phyloP scores from a whole-genome alignment of 1,284 basidiomycete species.

The Ceratobasidium sp. region DNA sequence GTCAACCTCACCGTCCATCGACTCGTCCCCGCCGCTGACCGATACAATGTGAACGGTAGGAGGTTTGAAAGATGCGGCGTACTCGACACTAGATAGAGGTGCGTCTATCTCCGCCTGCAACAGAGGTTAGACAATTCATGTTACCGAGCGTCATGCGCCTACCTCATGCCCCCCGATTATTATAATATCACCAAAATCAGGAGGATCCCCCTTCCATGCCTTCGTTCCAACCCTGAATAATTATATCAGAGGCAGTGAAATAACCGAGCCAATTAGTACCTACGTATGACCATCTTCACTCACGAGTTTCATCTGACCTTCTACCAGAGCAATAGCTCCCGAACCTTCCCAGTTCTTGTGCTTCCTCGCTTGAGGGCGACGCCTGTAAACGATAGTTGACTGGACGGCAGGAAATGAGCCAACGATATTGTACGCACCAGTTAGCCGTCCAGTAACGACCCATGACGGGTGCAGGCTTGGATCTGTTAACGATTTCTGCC shows the following conservation, averaged over 20 bases:
- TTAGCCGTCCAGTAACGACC: conserved; percentile 75
- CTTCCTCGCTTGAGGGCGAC: conserved; percentile 83
- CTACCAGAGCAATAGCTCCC: conserved; percentile 69
- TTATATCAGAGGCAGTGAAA: conserved; percentile 2
- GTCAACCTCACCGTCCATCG: conserved; percentile 18
- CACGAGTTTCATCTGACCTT: conserved; percentile 70
- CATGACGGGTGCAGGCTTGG: conserved; percentile 37
- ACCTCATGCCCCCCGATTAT: conserved; percentile 51
- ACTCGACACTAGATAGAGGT: conserved; percentile 38
- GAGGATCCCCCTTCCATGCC: conserved; percentile 70
- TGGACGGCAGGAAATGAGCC: background rate
- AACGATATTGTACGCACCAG: conserved; percentile 64
- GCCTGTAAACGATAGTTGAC: conserved; percentile 62
- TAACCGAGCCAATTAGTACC: conserved; percentile 48
- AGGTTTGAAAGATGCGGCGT: conserved; percentile 33
- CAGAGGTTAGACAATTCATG: background rate
- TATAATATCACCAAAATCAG: conserved; percentile 58
- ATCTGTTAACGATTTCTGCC: conserved; percentile 40
- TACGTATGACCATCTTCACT: conserved; percentile 80
- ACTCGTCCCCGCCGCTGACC: conserved; percentile 26
- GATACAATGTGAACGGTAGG: conserved; percentile 36
- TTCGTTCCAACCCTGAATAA: conserved; percentile 68
- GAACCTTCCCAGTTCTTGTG: conserved; percentile 93
- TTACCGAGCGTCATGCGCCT: background rate
- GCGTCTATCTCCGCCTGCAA: conserved; percentile 45